A percentile compares a stretch with the other conserved stretches of the same genome.
phyloP scores from a whole-genome alignment of 495 filamentous ascomycete genomes.

The Endocarpon pusillum region DNA sequence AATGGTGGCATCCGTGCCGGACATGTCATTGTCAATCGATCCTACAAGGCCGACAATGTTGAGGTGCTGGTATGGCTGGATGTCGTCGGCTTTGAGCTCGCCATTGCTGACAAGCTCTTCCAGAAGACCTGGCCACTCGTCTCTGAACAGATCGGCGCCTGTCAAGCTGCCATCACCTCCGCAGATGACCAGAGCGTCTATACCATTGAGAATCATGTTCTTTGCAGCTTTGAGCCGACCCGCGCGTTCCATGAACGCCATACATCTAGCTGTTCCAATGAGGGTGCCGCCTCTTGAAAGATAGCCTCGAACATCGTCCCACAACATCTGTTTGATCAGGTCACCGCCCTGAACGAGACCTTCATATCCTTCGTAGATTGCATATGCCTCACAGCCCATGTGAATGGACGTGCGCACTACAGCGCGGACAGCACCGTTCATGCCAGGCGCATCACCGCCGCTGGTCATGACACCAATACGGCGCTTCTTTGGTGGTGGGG shows the following conservation, averaged over 20 bases:
- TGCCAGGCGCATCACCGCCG: constrained; percentile 92
- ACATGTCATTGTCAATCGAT: constrained; percentile 97
- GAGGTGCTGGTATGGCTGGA: constrained; percentile 55
- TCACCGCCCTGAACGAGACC: constrained; percentile 80
- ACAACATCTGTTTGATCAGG: constrained; percentile 71
- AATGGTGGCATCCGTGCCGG: constrained; percentile 92
- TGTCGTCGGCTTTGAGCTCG: constrained; percentile 50
- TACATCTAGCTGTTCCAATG: constrained; percentile 88
- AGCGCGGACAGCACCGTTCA: constrained; percentile 89
- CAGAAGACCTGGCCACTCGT: constrained; percentile 77
- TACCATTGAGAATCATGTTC: constrained; percentile 82
- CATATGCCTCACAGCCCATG: constrained; percentile 72
- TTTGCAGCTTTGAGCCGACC: constrained; percentile 74
- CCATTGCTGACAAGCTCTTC: constrained; percentile 59
- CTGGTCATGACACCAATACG: constrained; percentile 91
- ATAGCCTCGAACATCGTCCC: constrained; percentile 92
- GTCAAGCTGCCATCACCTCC: constrained; percentile 96
- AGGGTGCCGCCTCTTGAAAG: constrained; percentile 89
- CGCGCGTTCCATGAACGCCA: constrained; percentile 69
- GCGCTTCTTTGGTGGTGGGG: constrained; percentile 40
- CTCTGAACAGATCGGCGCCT: constrained; percentile 82
- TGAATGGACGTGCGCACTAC: constrained; percentile 87
- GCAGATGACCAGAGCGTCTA: constrained; percentile 91
- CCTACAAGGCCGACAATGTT: constrained; percentile 96
- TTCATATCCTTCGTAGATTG: constrained; percentile 90